Base-by-base conservation (phyloP, 768 basidiomycete genomes). In the Kwoniella newhampshirensis region DNA sequence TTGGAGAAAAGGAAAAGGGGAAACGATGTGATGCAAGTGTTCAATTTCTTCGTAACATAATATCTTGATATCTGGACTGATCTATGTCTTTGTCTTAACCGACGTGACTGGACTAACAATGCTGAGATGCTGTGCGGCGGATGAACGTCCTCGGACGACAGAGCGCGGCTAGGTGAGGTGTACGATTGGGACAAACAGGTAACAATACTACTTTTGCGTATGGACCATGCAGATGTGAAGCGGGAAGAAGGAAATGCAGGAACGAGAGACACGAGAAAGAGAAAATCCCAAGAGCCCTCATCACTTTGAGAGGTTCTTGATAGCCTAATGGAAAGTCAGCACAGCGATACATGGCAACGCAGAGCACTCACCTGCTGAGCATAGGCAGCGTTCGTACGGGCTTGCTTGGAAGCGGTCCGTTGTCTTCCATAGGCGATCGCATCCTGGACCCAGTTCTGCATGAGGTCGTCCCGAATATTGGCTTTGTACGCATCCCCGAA, bases 401-500 rank as follows among this genome's bases (percentile, higher is more conserved):
- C 60, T 26, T 51, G 40, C 53, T 62, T 70, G 30, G 62, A 66
- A 15, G 57, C 45, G 5, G 61, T 59, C 15, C 66, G 40, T 26
- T 54, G 41, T 51, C 64, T 26, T 15, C 63, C 71, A 27, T 57
- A 63, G n/a, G 55, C n/a, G 40, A 73, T 63, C n/a, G 68, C 68
- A 4, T 37, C 39, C 61, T 88, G 78, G 20, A 81, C 75, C 92
- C 93, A 96, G 32, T 86, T 86, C 37, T 83, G 78, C 42, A 91
- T 81, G 55, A 98, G 79, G 44, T 84, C 76, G 26, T 87, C 85
- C 80, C 89, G 89, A 67, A 97, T 81, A 71, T 90, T 82, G 26
- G 89, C 88, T 53, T 81, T 79, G 32, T 87, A 97, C 28, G 84
- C 82, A 69, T 93, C 90, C 1, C 91, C 92, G 18, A 99, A 81